Evolutionary conservation across 2,329 filamentous ascomycete genomes (phyloP), one percentile per base, ranked within the genome.

Genomic region (Sarocladium oryzae): DNA sequence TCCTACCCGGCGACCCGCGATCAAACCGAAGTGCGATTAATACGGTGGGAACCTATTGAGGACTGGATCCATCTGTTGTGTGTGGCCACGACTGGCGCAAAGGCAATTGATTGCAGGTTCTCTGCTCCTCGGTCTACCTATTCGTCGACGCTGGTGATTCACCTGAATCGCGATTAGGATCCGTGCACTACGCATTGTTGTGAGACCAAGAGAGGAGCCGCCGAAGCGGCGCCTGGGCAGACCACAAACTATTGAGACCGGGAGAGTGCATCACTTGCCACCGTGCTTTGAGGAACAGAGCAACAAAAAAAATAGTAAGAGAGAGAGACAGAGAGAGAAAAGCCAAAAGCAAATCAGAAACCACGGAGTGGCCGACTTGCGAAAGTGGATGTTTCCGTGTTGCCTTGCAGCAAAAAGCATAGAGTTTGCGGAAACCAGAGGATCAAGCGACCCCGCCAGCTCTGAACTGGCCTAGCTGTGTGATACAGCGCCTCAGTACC

Each of bases 111-210:
- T 16, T 21, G 26, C 9, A n/a, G n/a, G 26, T 43, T 11, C 18
- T 36, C n/a, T 11, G 10, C 28, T 13, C 7, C 13, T 32, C 8
- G 33, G 33, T 6, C 16, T 40, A 20, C 23, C 20, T 40, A 21
- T 40, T 23, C 9, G 9, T 10, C 9, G 35, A 9, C 37, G 23
- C 23, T 16, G 23, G 28, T 33, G 43, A 48, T 48, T 33, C 28
- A 48, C 43, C 43, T 48, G 43, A 48, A 48, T 48, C 43, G 43
- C 43, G 18, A 48, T 48, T 48, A 16, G n/a, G 4, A 48, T 48
- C 43, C 43, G 43, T 48, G 43, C 43, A 33, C 43, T 20, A 15
- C 43, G 28, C 28, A 33, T 43, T 21, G 43, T 33, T 20, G 43
- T 21, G 18, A n/a, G n/a, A 33, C 4, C 6, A 30, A 21, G 28